These are phyloP conservation scores for Lojkania enalia DNA, from an alignment of 2,329 filamentous ascomycete species.

Conservation along the genomic window DNA sequence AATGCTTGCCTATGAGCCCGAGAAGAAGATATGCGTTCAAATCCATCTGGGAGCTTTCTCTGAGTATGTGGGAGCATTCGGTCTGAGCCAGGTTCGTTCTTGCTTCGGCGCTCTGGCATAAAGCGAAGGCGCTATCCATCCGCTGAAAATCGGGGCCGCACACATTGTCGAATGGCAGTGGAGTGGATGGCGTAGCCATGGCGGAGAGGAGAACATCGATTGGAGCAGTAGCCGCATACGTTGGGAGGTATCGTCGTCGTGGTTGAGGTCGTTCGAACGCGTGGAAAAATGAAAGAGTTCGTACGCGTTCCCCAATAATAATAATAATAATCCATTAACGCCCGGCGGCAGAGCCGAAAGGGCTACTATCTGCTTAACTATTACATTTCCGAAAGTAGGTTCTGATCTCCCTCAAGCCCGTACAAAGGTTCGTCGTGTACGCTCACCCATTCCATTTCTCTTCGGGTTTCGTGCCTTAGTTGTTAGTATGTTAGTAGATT, in stretches of 20 bases:
- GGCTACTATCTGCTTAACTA: too few relatives aligned
- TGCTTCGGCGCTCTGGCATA: not conserved
- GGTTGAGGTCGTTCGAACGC: not conserved
- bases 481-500: too few relatives aligned
- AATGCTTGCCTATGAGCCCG: not conserved
- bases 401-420: too few relatives aligned
- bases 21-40: not conserved
- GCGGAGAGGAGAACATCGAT: not conserved
- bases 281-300: not conserved
- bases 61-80: not conserved
- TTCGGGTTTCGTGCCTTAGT: too few relatives aligned
- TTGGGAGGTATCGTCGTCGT: not conserved
- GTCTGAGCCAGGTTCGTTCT: not conserved
- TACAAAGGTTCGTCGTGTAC: too few relatives aligned
- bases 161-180: not conserved
- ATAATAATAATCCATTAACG: too few relatives aligned
- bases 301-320: not conserved
- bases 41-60: not conserved
- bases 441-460: too few relatives aligned
- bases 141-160: not conserved
- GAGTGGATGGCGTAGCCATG: not conserved
- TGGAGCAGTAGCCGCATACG: not conserved
- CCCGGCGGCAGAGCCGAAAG: too few relatives aligned
- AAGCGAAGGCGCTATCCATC: not conserved
- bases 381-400: too few relatives aligned